Base-by-base conservation (phyloP, 2,329 filamentous ascomycete genomes). In the Amauroascus niger region DNA sequence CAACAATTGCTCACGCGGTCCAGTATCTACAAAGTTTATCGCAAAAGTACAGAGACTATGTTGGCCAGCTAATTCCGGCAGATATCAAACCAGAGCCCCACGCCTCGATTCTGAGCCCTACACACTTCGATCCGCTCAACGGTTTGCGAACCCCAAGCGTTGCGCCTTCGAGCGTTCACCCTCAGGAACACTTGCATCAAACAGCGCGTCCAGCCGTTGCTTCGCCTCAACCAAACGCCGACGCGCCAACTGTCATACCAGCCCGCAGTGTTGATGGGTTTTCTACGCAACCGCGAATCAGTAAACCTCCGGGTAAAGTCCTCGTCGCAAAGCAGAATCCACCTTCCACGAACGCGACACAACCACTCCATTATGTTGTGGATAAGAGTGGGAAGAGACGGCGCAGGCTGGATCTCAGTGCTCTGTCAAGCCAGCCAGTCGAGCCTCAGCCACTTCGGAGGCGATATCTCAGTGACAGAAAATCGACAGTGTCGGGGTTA, bases 1-100 rank as follows among this genome's bases (percentile, higher is more conserved):
- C 73, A 43, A 77, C 76, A 1, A 66, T 93, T 1, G 70, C 75
- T 13, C 71, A 76, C 55, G 80, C 80, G 8, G 79, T 90, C 53
- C 61, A 72, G 1, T 70, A 75, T 30, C 74, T 90, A 4, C 78
- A 76, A 39, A 62, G 63, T 28, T 69, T 63, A 44, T 87, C 83
- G 49, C 59, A 58, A 1, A 71, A 69, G 33, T 86, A 80, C 57
- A 68, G 68, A 46, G 55, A 60, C 2, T 48, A 55, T 48, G 45
- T 9, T 48, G 51, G 41, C 11, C 45, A 48, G 18, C 24, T 37
- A 24, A 35, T 1, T 22, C 39, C 22, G n/a, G 26, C 30, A 47
- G 43, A 53, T 26, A 40, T 40, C 32, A 46, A 28, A 11, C 43
- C 22, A 11, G 43, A 46, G 2, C 43, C 33, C 22, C 14, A 24